Conservation (phyloP, 106 monocot genomes). For the Allium cepa region DNA sequence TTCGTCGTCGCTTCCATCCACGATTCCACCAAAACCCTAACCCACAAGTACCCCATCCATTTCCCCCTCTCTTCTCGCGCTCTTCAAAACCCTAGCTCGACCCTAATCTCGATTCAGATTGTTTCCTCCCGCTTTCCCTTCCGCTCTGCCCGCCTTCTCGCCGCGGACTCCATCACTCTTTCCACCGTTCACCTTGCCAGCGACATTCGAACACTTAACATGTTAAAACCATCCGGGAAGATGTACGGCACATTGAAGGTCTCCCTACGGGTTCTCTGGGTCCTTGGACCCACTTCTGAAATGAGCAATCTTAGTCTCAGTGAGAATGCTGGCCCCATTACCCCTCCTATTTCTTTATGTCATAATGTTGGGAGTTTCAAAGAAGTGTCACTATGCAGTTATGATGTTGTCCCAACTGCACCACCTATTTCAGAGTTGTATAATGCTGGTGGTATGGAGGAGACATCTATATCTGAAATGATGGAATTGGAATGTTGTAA, state of each 20-base stretch:
- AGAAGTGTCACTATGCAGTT: no score
- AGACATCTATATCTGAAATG: neutral
- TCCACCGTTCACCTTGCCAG: neutral
- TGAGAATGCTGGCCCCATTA: neutral
- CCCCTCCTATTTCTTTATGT: neutral
- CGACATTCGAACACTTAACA: neutral
- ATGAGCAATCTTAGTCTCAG: no score
- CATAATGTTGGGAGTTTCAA: no score
- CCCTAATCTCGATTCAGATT: neutral
- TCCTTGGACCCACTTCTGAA: neutral
- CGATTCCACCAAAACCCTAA: neutral
- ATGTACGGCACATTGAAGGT: neutral
- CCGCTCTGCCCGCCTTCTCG: neutral
- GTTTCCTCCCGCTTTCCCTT: neutral
- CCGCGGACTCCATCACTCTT: neutral
- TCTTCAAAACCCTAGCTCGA: neutral
- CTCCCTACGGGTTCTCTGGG: neutral
- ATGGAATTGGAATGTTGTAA: no score
- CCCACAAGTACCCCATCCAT: neutral
- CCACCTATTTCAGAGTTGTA: neutral
- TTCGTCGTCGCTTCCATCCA: neutral
- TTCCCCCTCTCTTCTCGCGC: neutral
- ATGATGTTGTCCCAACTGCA: neutral
- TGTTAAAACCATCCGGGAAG: neutral
- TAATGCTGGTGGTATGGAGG: neutral